Conservation (phyloP, 2,329 filamentous ascomycete genomes). For the Stachybotrys echinatus region DNA sequence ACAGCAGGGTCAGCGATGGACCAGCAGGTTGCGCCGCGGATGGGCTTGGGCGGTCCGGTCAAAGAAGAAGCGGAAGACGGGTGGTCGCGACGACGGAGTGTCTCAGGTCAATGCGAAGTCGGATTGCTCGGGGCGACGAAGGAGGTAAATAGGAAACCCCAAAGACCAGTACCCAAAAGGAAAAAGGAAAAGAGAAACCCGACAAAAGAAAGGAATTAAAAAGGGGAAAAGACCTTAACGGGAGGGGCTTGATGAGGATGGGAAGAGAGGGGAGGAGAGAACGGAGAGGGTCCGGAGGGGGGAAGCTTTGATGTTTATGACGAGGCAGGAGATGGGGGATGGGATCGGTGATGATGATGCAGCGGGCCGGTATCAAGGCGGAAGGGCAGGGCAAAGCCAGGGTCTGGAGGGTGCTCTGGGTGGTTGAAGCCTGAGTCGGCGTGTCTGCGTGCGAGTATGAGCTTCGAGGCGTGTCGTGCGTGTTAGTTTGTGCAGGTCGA, state of each 20-base stretch:
- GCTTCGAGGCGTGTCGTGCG: not conserved
- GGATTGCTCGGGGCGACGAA: not conserved
- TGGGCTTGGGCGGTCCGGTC: not conserved
- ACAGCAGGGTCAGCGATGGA: not conserved
- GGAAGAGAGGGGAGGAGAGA: constrained; percentile 1
- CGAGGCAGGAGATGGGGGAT: constrained; percentile 4
- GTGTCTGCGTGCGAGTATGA: not conserved
- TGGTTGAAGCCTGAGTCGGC: not conserved
- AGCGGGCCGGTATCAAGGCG: not conserved
- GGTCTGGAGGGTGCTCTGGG: not conserved
- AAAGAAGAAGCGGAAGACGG: too few relatives aligned
- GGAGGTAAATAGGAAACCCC: not conserved
- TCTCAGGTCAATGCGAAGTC: not conserved
- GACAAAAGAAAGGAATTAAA: constrained; percentile 1
- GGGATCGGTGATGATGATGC: not conserved
- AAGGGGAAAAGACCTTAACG: not conserved
- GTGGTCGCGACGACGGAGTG: not conserved
- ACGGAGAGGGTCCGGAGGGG: not conserved
- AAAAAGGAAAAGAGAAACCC: constrained; percentile 2
- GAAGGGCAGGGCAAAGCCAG: not conserved
- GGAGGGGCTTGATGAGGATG: not conserved
- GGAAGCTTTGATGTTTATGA: constrained; percentile 4
- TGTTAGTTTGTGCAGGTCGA: constrained; percentile 18
- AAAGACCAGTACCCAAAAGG: constrained; percentile 2
- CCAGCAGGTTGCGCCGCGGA: not conserved